Percentiles rank a stretch among this genome's conserved stretches.
Evolutionary conservation across 1,139 yeast species (phyloP).

Genomic region (Protomyces arabidopsidicola): DNA sequence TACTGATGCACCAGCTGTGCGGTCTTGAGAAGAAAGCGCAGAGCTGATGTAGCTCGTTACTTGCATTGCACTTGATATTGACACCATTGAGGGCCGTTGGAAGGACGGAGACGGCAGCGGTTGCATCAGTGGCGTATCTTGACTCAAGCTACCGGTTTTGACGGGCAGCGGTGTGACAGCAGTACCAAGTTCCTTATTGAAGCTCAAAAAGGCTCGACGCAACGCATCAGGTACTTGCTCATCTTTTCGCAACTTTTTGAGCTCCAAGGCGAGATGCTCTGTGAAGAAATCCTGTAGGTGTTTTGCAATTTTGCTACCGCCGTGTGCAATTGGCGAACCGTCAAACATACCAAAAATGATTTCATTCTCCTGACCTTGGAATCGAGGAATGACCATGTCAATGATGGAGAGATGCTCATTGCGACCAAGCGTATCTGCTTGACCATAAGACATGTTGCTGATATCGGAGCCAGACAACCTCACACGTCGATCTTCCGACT

Average conservation of each 20-base stretch:
- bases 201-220: slow-evolving; percentile 67
- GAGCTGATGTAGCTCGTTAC: slow-evolving; percentile 9
- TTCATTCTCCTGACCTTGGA: slow-evolving; percentile 72
- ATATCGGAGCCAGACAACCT: slow-evolving; percentile 87
- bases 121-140: slow-evolving; percentile 6
- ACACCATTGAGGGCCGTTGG: slow-evolving; percentile 19
- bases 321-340: slow-evolving; percentile 49
- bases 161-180: slow-evolving; percentile 41
- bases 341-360: slow-evolving; percentile 79
- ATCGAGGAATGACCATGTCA: slow-evolving; percentile 82
- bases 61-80: slow-evolving; percentile 11
- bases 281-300: slow-evolving; percentile 71
- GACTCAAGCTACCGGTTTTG: slow-evolving; percentile 35
- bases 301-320: slow-evolving; percentile 59
- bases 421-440: slow-evolving; percentile 78
- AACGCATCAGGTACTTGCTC: slow-evolving; percentile 60
- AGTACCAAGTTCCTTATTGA: slow-evolving; percentile 76
- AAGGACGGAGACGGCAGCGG: background rate
- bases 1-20: slow-evolving; percentile 78
- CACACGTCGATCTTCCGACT: slow-evolving; percentile 72
- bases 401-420: slow-evolving; percentile 64
- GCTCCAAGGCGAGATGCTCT: slow-evolving; percentile 57
- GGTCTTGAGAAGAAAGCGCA: slow-evolving; percentile 54
- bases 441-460: slow-evolving; percentile 74
- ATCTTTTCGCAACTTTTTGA: slow-evolving; percentile 48